Evolutionary conservation across 805 yeast genomes (phyloP).

Genomic region (Starmerella kuoi): DNA sequence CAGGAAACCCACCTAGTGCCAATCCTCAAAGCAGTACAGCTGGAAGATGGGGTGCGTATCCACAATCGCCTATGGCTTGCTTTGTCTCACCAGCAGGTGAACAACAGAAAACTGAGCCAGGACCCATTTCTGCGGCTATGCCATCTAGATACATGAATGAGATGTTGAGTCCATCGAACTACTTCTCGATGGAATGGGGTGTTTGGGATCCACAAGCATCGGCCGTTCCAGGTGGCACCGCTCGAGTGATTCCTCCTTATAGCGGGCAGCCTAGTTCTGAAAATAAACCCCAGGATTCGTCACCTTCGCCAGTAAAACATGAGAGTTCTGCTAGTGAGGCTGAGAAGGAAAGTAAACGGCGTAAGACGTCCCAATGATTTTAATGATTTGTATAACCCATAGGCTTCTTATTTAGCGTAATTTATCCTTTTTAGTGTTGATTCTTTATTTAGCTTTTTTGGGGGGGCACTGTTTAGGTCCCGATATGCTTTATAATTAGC

Average conservation of each 20-base stretch:
- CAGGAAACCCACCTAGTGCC: no score
- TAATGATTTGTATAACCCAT: no score
- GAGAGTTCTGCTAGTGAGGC: not conserved
- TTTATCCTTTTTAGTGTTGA: no score
- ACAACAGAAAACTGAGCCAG: conserved; percentile 41
- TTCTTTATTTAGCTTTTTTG: no score
- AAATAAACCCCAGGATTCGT: not conserved
- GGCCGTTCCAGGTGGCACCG: conserved; percentile 10
- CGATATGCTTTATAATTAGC: no score
- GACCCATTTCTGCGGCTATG: conserved; percentile 49
- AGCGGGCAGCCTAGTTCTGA: not conserved
- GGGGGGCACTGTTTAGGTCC: no score
- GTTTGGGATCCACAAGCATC: conserved; percentile 23
- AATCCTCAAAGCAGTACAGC: not conserved
- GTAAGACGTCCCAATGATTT: not conserved
- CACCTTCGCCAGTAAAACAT: conserved; percentile 1
- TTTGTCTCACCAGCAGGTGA: conserved; percentile 11
- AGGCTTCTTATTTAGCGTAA: no score
- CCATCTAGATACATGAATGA: conserved; percentile 64
- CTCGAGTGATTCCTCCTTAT: conserved; percentile 5
- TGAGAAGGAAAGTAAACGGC: conserved; percentile 2
- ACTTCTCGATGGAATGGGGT: conserved; percentile 51
- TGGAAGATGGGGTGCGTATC: conserved; percentile 14
- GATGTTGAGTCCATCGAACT: conserved; percentile 66
- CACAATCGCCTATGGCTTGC: conserved; percentile 17